Evolutionary conservation across 495 filamentous ascomycete species (phyloP), one percentile per base, ranked within the genome.

Genomic region (Aspergillus kassunensis): DNA sequence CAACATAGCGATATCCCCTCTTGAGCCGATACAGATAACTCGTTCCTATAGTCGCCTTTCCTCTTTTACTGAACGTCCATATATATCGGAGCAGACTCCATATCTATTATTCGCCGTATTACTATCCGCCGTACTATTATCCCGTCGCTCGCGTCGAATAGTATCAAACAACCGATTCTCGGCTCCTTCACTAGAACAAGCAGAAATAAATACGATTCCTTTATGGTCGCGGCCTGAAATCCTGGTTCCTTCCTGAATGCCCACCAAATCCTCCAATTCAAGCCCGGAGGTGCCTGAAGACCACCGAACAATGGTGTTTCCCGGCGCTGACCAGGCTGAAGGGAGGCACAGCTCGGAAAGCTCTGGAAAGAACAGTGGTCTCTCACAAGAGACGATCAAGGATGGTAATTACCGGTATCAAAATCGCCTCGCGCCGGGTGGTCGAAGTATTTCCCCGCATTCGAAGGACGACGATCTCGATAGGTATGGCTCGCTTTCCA

Each of bases 351-450:
- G 65, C 49, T 75, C 74, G 9, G 73, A 65, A 46, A 73, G 70
- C 65, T 70, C 73, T 23, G 72, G 65, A 25, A 65, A 61, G 33
- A 60, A 64, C 39, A 75, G 73, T 56, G 72, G 63, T 53, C 55
- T 65, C 23, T 72, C 74, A n/a, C 73, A 78, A 42, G 72, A 74
- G 24, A 78, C 70, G 5, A 60, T 78, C 21, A 72, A 61, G 51
- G 70, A 73, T 29, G 57, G 57, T 19, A 49, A 30, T 25, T 53
- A 54, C 29, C 58, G 31, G 54, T 54, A 44, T 59, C 50, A 49
- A 51, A 62, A 49, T 19, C 56, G 51, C 19, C 51, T 56, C 33
- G 40, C 56, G n/a, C 33, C 59, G 9, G 54, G 69, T 48, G 64
- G 62, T 62, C 66, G 65, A 53, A 61, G 65, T 55, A 50, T 60